Percentiles rank a stretch among this genome's conserved stretches.
phyloP scores from a whole-genome alignment of 176 grass and related monocot species.

The Carex scoparia region DNA sequence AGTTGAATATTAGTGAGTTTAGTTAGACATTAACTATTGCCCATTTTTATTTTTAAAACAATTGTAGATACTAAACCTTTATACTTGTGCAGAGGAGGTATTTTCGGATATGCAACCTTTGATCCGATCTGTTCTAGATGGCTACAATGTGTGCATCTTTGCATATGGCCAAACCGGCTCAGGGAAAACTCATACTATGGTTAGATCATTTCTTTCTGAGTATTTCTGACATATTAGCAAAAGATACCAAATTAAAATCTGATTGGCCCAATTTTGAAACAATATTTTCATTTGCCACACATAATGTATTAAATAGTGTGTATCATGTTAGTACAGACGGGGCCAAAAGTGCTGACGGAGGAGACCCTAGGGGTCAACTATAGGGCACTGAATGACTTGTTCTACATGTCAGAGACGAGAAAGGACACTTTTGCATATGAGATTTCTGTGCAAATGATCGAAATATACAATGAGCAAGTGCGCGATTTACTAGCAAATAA shows the following conservation, averaged over 20 bases:
- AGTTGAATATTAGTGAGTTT: not conserved
- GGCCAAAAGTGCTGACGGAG: slow-evolving; percentile 55
- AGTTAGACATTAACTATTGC: not conserved
- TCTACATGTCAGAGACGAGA: slow-evolving; percentile 59
- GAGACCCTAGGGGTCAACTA: slow-evolving; percentile 77
- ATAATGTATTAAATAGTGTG: slow-evolving; percentile 3
- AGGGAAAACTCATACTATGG: slow-evolving; percentile 93
- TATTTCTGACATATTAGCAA: not conserved
- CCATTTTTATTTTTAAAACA: not conserved
- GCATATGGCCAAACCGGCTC: slow-evolving; percentile 97
- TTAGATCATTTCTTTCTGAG: slow-evolving; percentile 28
- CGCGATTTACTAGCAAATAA: slow-evolving; percentile 60
- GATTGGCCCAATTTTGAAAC: not conserved
- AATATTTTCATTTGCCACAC: not conserved
- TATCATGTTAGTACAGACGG: slow-evolving; percentile 45
- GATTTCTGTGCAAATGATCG: slow-evolving; percentile 91
- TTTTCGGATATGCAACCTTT: slow-evolving; percentile 88
- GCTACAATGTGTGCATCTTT: slow-evolving; percentile 97
- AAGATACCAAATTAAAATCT: not conserved
- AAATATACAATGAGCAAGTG: slow-evolving; percentile 98
- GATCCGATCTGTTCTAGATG: slow-evolving; percentile 86
- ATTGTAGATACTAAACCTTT: slow-evolving; percentile 15
- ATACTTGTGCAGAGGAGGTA: slow-evolving; percentile 63
- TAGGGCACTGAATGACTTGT: slow-evolving; percentile 85
- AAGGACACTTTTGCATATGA: slow-evolving; percentile 64